phyloP scores from a whole-genome alignment of 1,284 basidiomycete genomes.

The Agaricales sp. region DNA sequence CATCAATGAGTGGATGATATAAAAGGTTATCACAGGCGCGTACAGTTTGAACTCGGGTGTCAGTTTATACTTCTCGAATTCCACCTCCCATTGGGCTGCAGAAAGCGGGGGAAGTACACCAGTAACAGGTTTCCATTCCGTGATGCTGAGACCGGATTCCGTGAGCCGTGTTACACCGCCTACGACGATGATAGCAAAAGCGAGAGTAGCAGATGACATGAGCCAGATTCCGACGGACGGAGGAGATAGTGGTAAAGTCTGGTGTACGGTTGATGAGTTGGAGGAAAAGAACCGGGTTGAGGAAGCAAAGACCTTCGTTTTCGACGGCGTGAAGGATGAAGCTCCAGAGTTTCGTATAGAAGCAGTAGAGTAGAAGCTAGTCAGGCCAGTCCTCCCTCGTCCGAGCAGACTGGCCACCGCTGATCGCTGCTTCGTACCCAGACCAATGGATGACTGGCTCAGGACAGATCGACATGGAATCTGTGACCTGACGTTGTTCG shows the following conservation, averaged over 20 bases:
- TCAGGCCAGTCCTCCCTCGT: neutral
- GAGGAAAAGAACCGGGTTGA: constrained; percentile 6
- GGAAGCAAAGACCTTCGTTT: constrained; percentile 6
- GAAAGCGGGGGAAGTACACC: constrained; percentile 82
- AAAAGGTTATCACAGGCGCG: constrained; percentile 21
- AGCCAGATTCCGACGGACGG: constrained; percentile 80
- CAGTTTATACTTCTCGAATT: constrained; percentile 92
- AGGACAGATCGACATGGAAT: neutral
- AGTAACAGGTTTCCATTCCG: constrained; percentile 94
- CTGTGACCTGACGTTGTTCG: neutral
- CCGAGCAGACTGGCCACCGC: neutral
- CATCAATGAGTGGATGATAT: neutral
- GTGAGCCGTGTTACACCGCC: constrained; percentile 96
- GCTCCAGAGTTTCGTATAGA: neutral
- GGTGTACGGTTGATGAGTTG: constrained; percentile 12
- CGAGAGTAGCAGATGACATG: constrained; percentile 72
- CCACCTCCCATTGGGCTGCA: constrained; percentile 72
- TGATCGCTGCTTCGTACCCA: neutral
- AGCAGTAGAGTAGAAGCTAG: neutral
- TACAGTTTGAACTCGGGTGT: constrained; percentile 95
- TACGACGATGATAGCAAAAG: constrained; percentile 89
- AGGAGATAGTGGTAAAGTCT: constrained; percentile 53
- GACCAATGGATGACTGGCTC: neutral
- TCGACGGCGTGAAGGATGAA: neutral
- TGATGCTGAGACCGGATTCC: constrained; percentile 95